phyloP scores from a whole-genome alignment of 2,329 filamentous ascomycete species.

The Metarhizium anisopliae region DNA sequence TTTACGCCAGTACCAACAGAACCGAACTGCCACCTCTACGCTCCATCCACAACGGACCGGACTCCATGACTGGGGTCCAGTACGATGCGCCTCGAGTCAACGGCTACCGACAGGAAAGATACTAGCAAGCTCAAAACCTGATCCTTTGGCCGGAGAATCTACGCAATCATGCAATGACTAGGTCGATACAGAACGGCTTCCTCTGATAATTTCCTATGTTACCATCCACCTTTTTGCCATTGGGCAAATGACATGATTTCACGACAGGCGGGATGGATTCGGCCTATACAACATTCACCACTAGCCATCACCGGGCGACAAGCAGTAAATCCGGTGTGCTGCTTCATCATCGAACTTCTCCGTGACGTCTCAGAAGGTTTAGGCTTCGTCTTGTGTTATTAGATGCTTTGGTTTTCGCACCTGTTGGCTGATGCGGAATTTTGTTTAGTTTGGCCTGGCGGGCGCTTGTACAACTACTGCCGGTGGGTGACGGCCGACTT shows the following conservation, averaged over 20 bases:
- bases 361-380: not conserved
- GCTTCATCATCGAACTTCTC: not conserved
- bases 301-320: not conserved
- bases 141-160: not conserved
- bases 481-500: not conserved
- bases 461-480: not conserved
- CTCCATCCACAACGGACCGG: conserved; percentile 40
- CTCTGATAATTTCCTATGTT: not conserved
- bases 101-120: conserved; percentile 35
- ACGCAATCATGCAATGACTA: not conserved
- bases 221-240: not conserved
- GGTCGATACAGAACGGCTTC: not conserved
- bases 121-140: conserved; percentile 12
- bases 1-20: conserved; percentile 25
- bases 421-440: not conserved
- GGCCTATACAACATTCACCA: not conserved
- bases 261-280: conserved; percentile 8
- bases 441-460: not conserved
- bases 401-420: conserved; percentile 2
- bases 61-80: conserved; percentile 59
- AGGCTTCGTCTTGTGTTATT: conserved; percentile 13
- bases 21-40: conserved; percentile 50
- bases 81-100: conserved; percentile 43
- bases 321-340: not conserved
- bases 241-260: conserved; percentile 7